phyloP scores from a whole-genome alignment of 2,329 filamentous ascomycete species.

The Neonectria magnoliae region DNA sequence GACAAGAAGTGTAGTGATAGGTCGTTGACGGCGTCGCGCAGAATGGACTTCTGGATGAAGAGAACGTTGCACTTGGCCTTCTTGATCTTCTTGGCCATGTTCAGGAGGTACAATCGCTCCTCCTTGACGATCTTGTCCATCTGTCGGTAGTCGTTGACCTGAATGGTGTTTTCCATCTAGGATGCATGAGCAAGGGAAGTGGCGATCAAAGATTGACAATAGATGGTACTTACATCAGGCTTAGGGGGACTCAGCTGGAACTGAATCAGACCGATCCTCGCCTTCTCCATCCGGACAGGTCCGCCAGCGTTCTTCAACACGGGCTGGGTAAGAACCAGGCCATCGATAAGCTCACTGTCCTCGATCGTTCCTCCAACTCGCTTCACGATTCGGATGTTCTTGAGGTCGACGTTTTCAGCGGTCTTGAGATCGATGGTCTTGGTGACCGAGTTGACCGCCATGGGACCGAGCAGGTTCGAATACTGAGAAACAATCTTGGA shows the following conservation, averaged over 20 bases:
- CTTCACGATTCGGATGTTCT: conserved; percentile 97
- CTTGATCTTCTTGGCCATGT: conserved; percentile 99
- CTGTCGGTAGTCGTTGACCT: conserved; percentile 98
- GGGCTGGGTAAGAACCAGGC: conserved; percentile 89
- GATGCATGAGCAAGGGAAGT: conserved; percentile 32
- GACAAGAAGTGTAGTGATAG: conserved; percentile 96
- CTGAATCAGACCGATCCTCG: conserved; percentile 94
- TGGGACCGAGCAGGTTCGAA: conserved; percentile 92
- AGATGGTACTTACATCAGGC: conserved; percentile 77
- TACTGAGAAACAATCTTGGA: conserved; percentile 99
- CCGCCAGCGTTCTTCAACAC: conserved; percentile 95
- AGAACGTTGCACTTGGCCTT: conserved; percentile 99
- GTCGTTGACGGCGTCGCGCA: conserved; percentile 97
- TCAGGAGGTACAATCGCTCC: conserved; percentile 95
- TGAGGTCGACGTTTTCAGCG: conserved; percentile 94
- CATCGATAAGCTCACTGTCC: conserved; percentile 96
- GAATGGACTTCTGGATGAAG: conserved; percentile 97
- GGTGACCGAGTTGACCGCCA: conserved; percentile 96
- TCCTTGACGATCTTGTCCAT: conserved; percentile 99
- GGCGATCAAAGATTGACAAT: background rate
- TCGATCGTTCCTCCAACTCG: conserved; percentile 98
- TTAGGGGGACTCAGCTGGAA: conserved; percentile 99
- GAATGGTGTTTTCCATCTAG: conserved; percentile 98
- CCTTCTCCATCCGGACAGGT: conserved; percentile 94
- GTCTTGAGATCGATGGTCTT: conserved; percentile 96